Evolutionary conservation across 257 asterid genomes (phyloP), one percentile per base, ranked within the genome.

Genomic region (Nicotiana noctiflora): DNA sequence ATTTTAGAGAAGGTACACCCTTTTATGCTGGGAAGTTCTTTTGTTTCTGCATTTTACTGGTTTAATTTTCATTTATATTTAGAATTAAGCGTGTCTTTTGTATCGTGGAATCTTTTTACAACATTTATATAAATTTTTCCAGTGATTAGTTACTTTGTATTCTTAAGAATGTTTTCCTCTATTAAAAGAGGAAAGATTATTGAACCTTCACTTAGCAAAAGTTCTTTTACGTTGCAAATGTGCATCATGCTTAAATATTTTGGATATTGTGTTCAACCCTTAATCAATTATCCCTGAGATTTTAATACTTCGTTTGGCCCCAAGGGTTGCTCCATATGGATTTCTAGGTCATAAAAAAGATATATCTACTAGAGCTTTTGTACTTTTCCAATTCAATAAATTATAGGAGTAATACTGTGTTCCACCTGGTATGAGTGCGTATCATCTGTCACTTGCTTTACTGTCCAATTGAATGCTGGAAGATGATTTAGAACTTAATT

Each of bases 1-100:
- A 88, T 81, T 92, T 93, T 85, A 90, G 97, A 88, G 97, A 93
- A 92, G 98, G 95, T 88, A 81, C 17, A 7, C 14, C 0, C 14
- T 49, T 14, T 53, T 51, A 2, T 12, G 32, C n/a, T 9, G 53
- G 5, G 10, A 11, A 40, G 21, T 21, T 8, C 2, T 75, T 49
- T 67, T 32, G 14, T 9, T 27, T 44, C 12, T 32, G 6, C 21
- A 23, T 40, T 60, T 61, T 18, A 25, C 46, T 0, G 23, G 0
- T 21, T 4, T 4, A 2, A 11, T 67, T 59, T 19, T 8, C 8
- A 2, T 77, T 77, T 68, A 19, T 21, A 21, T 6, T 21, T 70
- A 70, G 21, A 0, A 12, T n/a, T 12, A 15, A 1, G 59, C 13
- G 34, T 44, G 77, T 31, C 6, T 70, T 44, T 70, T 19, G 14